phyloP scores from a whole-genome alignment of 495 filamentous ascomycete genomes.

The Tuber magnatum region DNA sequence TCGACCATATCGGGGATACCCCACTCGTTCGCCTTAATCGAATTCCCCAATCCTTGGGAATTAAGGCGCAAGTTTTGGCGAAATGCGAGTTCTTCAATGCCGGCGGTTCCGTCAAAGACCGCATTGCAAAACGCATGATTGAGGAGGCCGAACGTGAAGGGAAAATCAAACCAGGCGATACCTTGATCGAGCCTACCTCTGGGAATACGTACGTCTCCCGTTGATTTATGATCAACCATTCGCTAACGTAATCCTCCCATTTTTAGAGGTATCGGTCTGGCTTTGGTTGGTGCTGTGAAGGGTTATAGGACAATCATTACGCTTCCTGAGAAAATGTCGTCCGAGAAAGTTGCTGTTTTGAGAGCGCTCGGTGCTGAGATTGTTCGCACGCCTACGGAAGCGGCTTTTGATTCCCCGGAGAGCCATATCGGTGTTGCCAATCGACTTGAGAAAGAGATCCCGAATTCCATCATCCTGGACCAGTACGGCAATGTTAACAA shows the following conservation, averaged over 20 bases:
- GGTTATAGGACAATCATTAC: slow-evolving; percentile 98
- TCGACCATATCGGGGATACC: slow-evolving; percentile 74
- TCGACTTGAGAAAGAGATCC: slow-evolving; percentile 86
- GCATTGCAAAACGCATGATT: slow-evolving; percentile 95
- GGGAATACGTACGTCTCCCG: slow-evolving; percentile 70
- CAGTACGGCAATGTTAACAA: slow-evolving; percentile 93
- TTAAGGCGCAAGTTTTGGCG: slow-evolving; percentile 83
- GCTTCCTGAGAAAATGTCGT: slow-evolving; percentile 97
- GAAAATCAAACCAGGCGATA: slow-evolving; percentile 93
- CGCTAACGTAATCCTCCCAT: slow-evolving; percentile 25
- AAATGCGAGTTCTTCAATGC: slow-evolving; percentile 98
- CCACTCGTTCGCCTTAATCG: slow-evolving; percentile 87
- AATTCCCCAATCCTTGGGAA: slow-evolving; percentile 79
- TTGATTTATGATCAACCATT: not conserved
- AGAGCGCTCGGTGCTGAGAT: slow-evolving; percentile 92
- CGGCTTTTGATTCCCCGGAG: slow-evolving; percentile 88
- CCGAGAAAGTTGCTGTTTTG: slow-evolving; percentile 92
- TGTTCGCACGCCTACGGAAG: slow-evolving; percentile 92
- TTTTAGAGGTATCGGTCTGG: slow-evolving; percentile 78
- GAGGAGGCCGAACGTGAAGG: slow-evolving; percentile 87
- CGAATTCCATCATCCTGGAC: slow-evolving; percentile 92
- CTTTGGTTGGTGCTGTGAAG: slow-evolving; percentile 88
- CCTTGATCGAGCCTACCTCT: slow-evolving; percentile 93
- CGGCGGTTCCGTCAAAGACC: slow-evolving; percentile 94
- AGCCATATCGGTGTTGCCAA: slow-evolving; percentile 92